Conservation (phyloP, 176 grass and related monocot genomes). For the Sorghum bicolor region DNA sequence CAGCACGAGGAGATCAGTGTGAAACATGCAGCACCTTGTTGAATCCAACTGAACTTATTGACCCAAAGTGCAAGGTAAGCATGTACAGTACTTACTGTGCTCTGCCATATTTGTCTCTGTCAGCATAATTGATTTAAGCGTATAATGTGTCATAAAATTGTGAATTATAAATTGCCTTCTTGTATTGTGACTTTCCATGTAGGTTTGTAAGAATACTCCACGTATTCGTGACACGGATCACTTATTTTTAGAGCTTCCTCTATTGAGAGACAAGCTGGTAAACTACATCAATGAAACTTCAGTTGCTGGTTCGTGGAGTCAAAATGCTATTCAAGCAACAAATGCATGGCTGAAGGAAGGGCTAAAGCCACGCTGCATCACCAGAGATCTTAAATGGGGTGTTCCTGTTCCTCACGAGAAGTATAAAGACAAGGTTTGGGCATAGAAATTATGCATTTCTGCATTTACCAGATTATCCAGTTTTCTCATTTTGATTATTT, state of each 20-base stretch:
- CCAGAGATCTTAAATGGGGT: constrained; percentile 98
- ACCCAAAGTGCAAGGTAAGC: constrained; percentile 93
- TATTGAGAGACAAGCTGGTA: constrained; percentile 74
- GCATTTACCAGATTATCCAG: neutral
- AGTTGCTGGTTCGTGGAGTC: constrained; percentile 87
- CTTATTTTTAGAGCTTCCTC: constrained; percentile 95
- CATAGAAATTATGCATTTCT: constrained; percentile 8
- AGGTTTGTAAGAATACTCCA: constrained; percentile 83
- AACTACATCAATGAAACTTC: constrained; percentile 85
- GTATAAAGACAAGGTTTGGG: constrained; percentile 86
- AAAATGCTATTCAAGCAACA: constrained; percentile 98
- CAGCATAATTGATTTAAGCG: constrained; percentile 5
- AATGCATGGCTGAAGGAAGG: constrained; percentile 99
- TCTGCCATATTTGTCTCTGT: neutral
- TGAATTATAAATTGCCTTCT: neutral
- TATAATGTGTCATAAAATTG: neutral
- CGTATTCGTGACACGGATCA: constrained; percentile 87
- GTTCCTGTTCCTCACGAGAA: constrained; percentile 95
- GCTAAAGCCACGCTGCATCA: constrained; percentile 86
- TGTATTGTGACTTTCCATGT: constrained; percentile 10
- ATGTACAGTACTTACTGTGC: neutral
- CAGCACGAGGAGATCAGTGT: constrained; percentile 91
- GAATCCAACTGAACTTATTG: constrained; percentile 86
- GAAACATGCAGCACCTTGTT: constrained; percentile 92
- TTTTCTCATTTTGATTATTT: constrained; percentile 25